Percentiles rank a stretch among this genome's conserved stretches.
Evolutionary conservation across 768 basidiomycete genomes (phyloP).

Genomic region (Lactarius vividus): DNA sequence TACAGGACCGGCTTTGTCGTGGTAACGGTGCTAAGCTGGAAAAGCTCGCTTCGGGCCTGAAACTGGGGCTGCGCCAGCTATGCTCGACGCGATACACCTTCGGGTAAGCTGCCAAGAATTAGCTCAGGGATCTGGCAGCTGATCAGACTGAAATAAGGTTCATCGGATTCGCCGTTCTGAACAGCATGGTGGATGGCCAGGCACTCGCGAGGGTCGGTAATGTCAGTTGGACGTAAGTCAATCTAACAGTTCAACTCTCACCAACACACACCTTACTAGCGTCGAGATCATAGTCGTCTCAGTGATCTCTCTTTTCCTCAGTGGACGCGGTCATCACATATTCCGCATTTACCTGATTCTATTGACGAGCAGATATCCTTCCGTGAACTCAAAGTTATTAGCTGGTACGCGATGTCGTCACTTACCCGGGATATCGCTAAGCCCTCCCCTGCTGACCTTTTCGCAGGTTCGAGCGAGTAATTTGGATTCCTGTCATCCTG

Average conservation of each 20-base stretch:
- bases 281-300: too few relatives aligned
- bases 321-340: slow-evolving; percentile 3
- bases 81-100: slow-evolving; percentile 63
- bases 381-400: slow-evolving; percentile 63
- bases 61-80: slow-evolving; percentile 80
- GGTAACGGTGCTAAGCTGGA: not conserved
- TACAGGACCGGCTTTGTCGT: not conserved
- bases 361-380: slow-evolving; percentile 50
- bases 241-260: not conserved
- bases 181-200: slow-evolving; percentile 62
- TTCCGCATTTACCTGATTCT: slow-evolving; percentile 1
- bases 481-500: slow-evolving; percentile 78
- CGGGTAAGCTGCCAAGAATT: slow-evolving; percentile 40
- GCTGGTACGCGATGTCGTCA: slow-evolving; percentile 39
- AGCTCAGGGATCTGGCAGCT: not conserved
- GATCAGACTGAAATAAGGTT: slow-evolving; percentile 41
- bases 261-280: not conserved
- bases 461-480: slow-evolving; percentile 65
- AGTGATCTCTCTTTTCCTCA: slow-evolving; percentile 56
- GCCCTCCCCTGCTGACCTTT: not conserved
- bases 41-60: slow-evolving; percentile 70
- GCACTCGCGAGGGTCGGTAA: slow-evolving; percentile 50
- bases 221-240: slow-evolving; percentile 50
- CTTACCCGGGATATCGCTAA: not conserved
- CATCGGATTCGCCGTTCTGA: slow-evolving; percentile 56